phyloP scores from a whole-genome alignment of 2,329 filamentous ascomycete genomes.

The Fusarium tricinctum region DNA sequence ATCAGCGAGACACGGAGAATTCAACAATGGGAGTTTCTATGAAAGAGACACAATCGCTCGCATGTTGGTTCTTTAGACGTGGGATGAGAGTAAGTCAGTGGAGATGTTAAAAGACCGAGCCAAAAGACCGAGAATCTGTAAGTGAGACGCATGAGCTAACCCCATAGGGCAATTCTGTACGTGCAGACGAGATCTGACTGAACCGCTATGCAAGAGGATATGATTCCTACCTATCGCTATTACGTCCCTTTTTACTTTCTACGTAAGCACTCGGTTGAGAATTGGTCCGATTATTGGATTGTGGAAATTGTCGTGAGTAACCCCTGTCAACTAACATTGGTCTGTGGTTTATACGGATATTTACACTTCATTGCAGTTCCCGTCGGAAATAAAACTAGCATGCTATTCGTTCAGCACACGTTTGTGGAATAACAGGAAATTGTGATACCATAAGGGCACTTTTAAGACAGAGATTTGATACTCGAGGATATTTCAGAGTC shows the following conservation, averaged over 20 bases:
- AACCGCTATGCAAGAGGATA: not conserved
- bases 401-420: too few relatives aligned
- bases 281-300: constrained; percentile 14
- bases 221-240: not conserved
- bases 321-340: too few relatives aligned
- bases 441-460: too few relatives aligned
- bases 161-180: constrained; percentile 7
- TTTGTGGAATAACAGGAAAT: too few relatives aligned
- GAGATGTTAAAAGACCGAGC: constrained; percentile 34
- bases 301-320: not conserved
- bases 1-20: constrained; percentile 30
- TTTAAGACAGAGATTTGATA: too few relatives aligned
- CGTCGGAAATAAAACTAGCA: too few relatives aligned
- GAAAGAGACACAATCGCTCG: constrained; percentile 2
- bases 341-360: too few relatives aligned
- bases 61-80: constrained; percentile 4
- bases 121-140: constrained; percentile 34
- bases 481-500: too few relatives aligned
- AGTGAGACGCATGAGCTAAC: constrained; percentile 18
- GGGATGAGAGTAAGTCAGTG: constrained; percentile 1
- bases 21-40: constrained; percentile 9
- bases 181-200: not conserved
- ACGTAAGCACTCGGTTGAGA: constrained; percentile 30
- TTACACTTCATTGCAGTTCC: too few relatives aligned
- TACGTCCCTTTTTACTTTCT: not conserved